Conservation (phyloP, 2,329 filamentous ascomycete species). For the Cladophialophora bantiana region DNA sequence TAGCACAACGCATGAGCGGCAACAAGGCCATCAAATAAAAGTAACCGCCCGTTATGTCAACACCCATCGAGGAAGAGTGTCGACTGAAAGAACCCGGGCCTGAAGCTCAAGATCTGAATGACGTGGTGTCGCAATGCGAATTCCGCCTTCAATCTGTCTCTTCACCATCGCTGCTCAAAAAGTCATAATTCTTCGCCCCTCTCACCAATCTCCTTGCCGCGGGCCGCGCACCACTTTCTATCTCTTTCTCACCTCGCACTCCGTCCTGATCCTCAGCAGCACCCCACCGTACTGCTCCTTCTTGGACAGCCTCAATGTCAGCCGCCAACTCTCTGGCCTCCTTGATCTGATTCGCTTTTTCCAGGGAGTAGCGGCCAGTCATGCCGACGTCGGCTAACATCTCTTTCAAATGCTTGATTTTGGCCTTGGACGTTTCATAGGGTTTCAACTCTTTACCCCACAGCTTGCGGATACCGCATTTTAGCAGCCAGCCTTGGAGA, state of each 20-base stretch:
- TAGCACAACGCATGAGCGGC: constrained; percentile 79
- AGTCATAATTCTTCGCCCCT: constrained; percentile 58
- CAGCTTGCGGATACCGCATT: constrained; percentile 91
- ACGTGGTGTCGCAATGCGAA: too few relatives aligned
- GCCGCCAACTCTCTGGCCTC: constrained; percentile 82
- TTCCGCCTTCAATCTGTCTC: constrained; percentile 55
- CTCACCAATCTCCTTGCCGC: constrained; percentile 52
- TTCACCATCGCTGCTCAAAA: constrained; percentile 74
- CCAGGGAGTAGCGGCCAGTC: constrained; percentile 83
- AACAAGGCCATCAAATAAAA: constrained; percentile 48
- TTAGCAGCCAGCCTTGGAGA: constrained; percentile 82
- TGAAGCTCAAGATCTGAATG: too few relatives aligned
- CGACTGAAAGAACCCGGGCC: too few relatives aligned
- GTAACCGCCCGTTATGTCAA: neutral
- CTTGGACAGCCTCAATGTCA: constrained; percentile 83
- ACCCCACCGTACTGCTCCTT: constrained; percentile 83
- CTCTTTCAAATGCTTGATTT: constrained; percentile 79
- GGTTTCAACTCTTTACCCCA: constrained; percentile 86
- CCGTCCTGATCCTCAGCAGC: constrained; percentile 52
- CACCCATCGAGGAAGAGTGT: too few relatives aligned
- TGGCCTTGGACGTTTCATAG: constrained; percentile 75
- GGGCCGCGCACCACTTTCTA: constrained; percentile 43
- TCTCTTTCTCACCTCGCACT: constrained; percentile 38
- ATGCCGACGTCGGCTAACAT: constrained; percentile 86
- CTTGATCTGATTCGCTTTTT: constrained; percentile 85